Conservation (phyloP, 768 basidiomycete genomes). For the Lactifluus hygrophoroides region DNA sequence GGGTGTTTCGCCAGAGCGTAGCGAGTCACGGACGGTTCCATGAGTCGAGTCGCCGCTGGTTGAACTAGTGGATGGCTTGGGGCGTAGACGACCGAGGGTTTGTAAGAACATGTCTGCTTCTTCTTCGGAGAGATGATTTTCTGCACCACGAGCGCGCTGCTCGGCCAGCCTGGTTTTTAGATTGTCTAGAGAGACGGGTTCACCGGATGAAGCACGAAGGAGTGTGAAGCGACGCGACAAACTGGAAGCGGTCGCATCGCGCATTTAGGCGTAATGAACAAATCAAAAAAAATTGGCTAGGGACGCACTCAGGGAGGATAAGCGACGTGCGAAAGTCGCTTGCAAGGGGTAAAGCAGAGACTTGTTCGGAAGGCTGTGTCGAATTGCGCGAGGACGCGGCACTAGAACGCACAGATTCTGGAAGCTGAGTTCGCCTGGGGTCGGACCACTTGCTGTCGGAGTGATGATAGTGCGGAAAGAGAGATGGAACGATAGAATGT, state of each 20-base stretch:
- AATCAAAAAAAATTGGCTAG: slow-evolving; percentile 7
- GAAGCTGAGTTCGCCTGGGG: slow-evolving; percentile 41
- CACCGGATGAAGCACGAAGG: slow-evolving; percentile 58
- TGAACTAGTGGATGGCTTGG: slow-evolving; percentile 25
- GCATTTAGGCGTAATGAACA: not conserved
- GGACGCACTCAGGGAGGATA: slow-evolving; percentile 74
- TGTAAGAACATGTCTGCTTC: slow-evolving; percentile 82
- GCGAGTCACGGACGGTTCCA: slow-evolving; percentile 11
- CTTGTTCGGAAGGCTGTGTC: slow-evolving; percentile 27
- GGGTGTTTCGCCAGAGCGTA: slow-evolving; percentile 29
- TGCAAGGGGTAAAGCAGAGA: slow-evolving; percentile 54
- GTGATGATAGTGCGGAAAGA: slow-evolving; percentile 21
- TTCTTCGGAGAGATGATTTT: slow-evolving; percentile 65
- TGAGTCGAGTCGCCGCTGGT: slow-evolving; percentile 20
- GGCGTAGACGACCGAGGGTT: slow-evolving; percentile 49
- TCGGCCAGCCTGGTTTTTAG: slow-evolving; percentile 62
- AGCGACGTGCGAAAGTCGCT: slow-evolving; percentile 81
- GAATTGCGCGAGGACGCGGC: slow-evolving; percentile 15
- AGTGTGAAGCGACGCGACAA: slow-evolving; percentile 77
- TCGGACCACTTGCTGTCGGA: slow-evolving; percentile 69
- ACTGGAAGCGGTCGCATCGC: slow-evolving; percentile 32
- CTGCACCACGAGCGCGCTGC: slow-evolving; percentile 61
- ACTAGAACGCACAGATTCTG: slow-evolving; percentile 25
- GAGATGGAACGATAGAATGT: slow-evolving; percentile 9
- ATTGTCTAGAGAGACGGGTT: slow-evolving; percentile 56